Evolutionary conservation across 371 early-diverging fungal genomes (phyloP).

Genomic region (Haplosporangium sp.): DNA sequence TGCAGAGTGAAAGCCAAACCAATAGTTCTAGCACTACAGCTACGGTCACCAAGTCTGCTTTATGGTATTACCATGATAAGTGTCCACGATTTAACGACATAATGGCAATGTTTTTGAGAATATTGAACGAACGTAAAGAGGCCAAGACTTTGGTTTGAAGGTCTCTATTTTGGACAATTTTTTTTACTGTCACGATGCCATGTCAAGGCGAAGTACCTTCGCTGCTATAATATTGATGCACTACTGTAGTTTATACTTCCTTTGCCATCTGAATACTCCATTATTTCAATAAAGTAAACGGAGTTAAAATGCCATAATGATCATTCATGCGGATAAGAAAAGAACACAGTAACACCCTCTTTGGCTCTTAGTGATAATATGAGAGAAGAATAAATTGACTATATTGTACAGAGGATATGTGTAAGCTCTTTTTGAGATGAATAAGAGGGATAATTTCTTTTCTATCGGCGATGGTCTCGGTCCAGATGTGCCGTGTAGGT

Average conservation of each 20-base stretch:
- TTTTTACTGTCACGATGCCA: no score
- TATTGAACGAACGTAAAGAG: slow-evolving; percentile 32
- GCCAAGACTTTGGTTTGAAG: slow-evolving; percentile 10
- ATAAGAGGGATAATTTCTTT: not conserved
- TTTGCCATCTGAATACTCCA: no score
- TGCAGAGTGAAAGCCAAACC: not conserved
- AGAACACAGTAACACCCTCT: no score
- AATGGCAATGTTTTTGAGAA: slow-evolving; percentile 29
- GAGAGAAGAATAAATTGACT: no score
- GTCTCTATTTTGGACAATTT: not conserved
- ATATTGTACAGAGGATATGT: not conserved
- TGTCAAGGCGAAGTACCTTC: not conserved
- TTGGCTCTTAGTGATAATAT: no score
- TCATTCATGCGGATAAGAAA: no score
- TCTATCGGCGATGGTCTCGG: slow-evolving; percentile 27
- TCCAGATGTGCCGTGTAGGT: slow-evolving; percentile 41
- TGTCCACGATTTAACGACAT: slow-evolving; percentile 39
- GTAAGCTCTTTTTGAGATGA: not conserved
- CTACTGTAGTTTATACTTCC: no score
- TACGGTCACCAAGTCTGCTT: slow-evolving; percentile 1
- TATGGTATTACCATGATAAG: slow-evolving; percentile 30
- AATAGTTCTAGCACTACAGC: not conserved
- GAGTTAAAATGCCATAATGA: not conserved
- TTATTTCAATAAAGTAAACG: not conserved
- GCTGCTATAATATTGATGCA: no score